Conservation (phyloP, 208 protist genomes). For the Acanthamoeba triangularis region DNA sequence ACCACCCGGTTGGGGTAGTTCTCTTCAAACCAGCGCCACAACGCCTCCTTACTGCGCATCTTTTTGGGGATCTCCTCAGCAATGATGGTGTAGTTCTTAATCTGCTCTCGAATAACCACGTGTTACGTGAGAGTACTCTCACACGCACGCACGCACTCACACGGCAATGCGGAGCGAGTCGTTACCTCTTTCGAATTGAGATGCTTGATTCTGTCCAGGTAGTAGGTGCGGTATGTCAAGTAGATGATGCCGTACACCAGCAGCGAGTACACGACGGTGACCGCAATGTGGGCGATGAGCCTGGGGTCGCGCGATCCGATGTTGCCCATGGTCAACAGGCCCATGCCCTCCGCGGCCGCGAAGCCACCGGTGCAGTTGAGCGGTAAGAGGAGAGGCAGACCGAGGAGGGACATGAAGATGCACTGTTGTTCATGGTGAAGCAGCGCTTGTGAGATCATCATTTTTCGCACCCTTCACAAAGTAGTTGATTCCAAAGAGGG, state of each 20-base stretch:
- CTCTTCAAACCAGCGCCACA: conserved; percentile 45
- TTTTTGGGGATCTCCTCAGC: conserved; percentile 14
- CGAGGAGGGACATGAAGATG: conserved; percentile 23
- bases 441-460: too few relatives aligned
- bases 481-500: too few relatives aligned
- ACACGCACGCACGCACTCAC: not conserved
- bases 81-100: conserved; percentile 39
- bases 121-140: not conserved
- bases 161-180: not conserved
- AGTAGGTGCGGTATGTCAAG: not conserved
- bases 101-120: not conserved
- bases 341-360: not conserved
- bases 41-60: not conserved
- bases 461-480: too few relatives aligned
- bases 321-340: conserved; percentile 64
- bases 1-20: conserved; percentile 5
- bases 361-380: conserved; percentile 3
- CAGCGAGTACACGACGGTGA: conserved; percentile 45
- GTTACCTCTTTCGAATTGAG: conserved; percentile 58
- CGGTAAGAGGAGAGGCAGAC: not conserved
- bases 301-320: not conserved
- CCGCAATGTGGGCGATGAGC: conserved; percentile 12
- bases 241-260: not conserved
- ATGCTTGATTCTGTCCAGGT: not conserved
- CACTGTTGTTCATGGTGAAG: not conserved